A percentile compares a stretch with the other conserved stretches of the same genome.
Evolutionary conservation across 2,329 filamentous ascomycete species (phyloP).

Genomic region (Pseudogymnoascus sp.): DNA sequence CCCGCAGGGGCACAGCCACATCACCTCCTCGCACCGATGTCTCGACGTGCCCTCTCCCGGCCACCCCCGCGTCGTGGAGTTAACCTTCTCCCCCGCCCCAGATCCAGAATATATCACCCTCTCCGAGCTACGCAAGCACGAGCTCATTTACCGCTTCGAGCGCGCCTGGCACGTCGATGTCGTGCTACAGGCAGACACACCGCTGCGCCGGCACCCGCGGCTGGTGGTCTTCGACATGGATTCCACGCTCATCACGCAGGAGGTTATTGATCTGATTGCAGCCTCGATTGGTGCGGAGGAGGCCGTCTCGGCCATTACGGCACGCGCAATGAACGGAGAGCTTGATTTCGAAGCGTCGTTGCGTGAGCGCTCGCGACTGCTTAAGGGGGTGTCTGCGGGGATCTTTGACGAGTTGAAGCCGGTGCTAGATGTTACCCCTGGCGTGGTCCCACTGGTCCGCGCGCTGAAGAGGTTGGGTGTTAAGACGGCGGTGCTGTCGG

Average conservation of each 20-base stretch:
- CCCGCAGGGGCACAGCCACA: conserved; percentile 38
- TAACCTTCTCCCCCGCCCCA: conserved; percentile 53
- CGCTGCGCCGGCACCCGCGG: conserved; percentile 72
- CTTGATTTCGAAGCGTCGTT: conserved; percentile 84
- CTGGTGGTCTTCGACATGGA: conserved; percentile 98
- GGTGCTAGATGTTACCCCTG: conserved; percentile 71
- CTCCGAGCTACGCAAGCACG: conserved; percentile 66
- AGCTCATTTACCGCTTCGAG: conserved; percentile 76
- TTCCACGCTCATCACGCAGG: conserved; percentile 91
- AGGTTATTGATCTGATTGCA: conserved; percentile 94
- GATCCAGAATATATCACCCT: conserved; percentile 56
- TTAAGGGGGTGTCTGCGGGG: conserved; percentile 69
- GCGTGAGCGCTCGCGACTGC: conserved; percentile 67
- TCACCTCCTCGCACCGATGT: conserved; percentile 54
- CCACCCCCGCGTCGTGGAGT: conserved; percentile 56
- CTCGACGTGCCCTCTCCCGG: conserved; percentile 45
- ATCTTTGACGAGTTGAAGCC: conserved; percentile 72
- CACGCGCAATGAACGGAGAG: conserved; percentile 91
- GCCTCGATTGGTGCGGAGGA: conserved; percentile 73
- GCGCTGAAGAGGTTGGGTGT: conserved; percentile 71
- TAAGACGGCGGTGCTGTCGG: conserved; percentile 83
- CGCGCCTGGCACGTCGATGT: conserved; percentile 84
- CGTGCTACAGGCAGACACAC: conserved; percentile 61
- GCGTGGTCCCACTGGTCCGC: conserved; percentile 64
- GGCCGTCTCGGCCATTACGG: conserved; percentile 80